phyloP scores from a whole-genome alignment of 2,329 filamentous ascomycete genomes.

The Coleophoma cylindrospora region DNA sequence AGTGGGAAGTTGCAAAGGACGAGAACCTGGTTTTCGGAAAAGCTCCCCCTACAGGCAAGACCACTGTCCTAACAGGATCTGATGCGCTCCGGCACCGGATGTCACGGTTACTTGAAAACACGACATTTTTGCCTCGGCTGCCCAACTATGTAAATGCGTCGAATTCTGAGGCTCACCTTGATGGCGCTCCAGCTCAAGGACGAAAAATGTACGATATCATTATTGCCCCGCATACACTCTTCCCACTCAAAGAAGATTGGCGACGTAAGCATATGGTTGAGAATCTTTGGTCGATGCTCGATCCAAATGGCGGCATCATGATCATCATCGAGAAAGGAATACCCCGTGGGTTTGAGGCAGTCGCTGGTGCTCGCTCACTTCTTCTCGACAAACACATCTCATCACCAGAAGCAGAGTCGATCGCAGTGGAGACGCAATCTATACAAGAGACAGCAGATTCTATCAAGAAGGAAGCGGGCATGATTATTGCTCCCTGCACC shows the following conservation, averaged over 20 bases:
- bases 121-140: slow-evolving; percentile 86
- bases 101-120: slow-evolving; percentile 76
- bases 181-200: slow-evolving; percentile 48
- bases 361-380: slow-evolving; percentile 77
- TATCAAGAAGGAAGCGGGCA: slow-evolving; percentile 49
- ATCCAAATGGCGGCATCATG: slow-evolving; percentile 78
- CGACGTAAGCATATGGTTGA: slow-evolving; percentile 74
- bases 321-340: slow-evolving; percentile 88
- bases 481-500: slow-evolving; percentile 74
- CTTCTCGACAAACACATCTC: slow-evolving; percentile 72
- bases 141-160: slow-evolving; percentile 74
- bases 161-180: slow-evolving; percentile 53
- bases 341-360: slow-evolving; percentile 84
- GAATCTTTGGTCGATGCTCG: slow-evolving; percentile 85
- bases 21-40: slow-evolving; percentile 35
- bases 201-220: slow-evolving; percentile 86
- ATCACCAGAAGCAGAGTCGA: slow-evolving; percentile 46
- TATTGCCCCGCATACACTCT: slow-evolving; percentile 79
- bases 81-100: slow-evolving; percentile 70
- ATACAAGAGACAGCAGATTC: slow-evolving; percentile 11
- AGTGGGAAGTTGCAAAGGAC: slow-evolving; percentile 69
- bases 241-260: slow-evolving; percentile 70
- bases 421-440: slow-evolving; percentile 27
- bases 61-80: slow-evolving; percentile 75
- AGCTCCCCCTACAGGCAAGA: slow-evolving; percentile 62